Conservation (phyloP, 2,329 filamentous ascomycete genomes). For the Monilinia polystroma region DNA sequence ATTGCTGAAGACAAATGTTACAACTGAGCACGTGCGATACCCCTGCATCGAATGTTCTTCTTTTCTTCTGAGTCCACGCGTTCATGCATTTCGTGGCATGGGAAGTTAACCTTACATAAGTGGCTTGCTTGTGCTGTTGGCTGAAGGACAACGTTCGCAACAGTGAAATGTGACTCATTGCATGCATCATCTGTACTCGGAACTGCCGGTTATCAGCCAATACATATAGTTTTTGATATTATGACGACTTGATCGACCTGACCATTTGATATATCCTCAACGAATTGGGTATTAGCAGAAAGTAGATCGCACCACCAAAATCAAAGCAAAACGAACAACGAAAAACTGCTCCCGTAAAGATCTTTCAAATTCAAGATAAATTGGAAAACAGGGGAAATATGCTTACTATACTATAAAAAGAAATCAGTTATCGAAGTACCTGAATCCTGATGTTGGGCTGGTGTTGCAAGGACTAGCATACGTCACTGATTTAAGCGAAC, state of each 20-base stretch:
- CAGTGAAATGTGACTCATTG: slow-evolving; percentile 1
- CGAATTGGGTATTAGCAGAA: background rate
- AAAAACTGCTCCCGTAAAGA: background rate
- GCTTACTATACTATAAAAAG: background rate
- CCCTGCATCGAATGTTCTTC: slow-evolving; percentile 13
- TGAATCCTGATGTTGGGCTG: slow-evolving; percentile 2
- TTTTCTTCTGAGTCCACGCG: slow-evolving; percentile 16
- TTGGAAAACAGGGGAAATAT: background rate
- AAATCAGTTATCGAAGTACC: background rate
- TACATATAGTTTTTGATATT: background rate
- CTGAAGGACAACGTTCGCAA: background rate
- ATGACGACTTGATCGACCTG: background rate
- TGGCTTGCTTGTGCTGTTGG: slow-evolving; percentile 1
- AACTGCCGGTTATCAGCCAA: too few species aligned
- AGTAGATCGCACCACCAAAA: background rate
- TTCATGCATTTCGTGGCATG: background rate
- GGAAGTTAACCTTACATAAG: background rate
- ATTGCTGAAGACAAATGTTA: too few species aligned
- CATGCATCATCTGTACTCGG: background rate
- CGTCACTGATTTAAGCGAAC: slow-evolving; percentile 15
- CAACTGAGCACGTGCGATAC: background rate
- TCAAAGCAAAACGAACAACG: background rate
- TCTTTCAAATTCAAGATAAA: background rate
- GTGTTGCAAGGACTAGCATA: background rate
- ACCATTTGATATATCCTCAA: background rate